phyloP scores from a whole-genome alignment of 768 basidiomycete genomes.

The Neoboletus subvelutipes region DNA sequence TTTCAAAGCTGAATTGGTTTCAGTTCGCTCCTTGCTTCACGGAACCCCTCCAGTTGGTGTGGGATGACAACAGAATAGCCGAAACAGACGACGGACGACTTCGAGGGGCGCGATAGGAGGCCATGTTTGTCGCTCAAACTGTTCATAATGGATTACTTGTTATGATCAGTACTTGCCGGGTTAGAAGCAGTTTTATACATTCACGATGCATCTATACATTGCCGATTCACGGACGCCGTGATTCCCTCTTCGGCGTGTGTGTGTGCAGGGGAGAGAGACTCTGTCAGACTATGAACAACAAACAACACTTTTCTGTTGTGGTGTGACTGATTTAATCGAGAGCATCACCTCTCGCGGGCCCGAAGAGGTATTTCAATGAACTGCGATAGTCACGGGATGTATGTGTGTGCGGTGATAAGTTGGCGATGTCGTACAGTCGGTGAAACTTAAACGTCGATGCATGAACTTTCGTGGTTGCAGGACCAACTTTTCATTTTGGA shows the following conservation, averaged over 20 bases:
- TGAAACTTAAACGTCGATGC: neutral
- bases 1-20: neutral
- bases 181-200: neutral
- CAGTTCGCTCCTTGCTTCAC: slow-evolving; percentile 22
- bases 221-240: slow-evolving; percentile 1
- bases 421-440: neutral
- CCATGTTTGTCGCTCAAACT: slow-evolving; percentile 3
- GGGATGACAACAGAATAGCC: neutral
- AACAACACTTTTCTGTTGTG: neutral
- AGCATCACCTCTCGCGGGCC: slow-evolving; percentile 11
- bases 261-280: neutral
- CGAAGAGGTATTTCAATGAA: neutral
- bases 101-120: neutral
- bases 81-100: neutral
- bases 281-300: neutral
- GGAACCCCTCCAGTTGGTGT: slow-evolving; percentile 8
- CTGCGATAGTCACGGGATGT: slow-evolving; percentile 5
- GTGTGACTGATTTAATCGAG: slow-evolving; percentile 5
- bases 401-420: slow-evolving; percentile 16
- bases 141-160: neutral
- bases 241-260: neutral
- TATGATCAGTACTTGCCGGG: neutral
- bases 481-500: neutral
- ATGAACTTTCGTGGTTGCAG: neutral
- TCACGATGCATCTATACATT: neutral